phyloP scores from a whole-genome alignment of 176 grass and related monocot species.

The Rhynchospora breviuscula region DNA sequence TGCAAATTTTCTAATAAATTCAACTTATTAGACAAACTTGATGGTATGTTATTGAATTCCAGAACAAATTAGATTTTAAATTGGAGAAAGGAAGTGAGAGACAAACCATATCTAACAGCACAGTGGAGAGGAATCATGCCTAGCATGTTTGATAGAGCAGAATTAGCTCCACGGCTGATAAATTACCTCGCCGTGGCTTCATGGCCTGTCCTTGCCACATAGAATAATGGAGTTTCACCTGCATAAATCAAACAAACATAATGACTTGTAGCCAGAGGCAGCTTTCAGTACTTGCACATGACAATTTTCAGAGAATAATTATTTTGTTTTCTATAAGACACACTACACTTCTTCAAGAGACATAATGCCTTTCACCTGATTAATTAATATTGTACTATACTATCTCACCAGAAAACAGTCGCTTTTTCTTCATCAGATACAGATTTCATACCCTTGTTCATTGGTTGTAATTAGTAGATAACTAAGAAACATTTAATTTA shows the following conservation, averaged over 20 bases:
- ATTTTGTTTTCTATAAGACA: too few species aligned
- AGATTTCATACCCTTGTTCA: too few species aligned
- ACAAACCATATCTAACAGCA: constrained; percentile 27
- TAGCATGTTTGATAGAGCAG: constrained; percentile 11
- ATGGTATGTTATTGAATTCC: background rate
- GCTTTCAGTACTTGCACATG: too few species aligned
- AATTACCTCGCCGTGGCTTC: constrained; percentile 24
- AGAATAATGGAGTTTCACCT: constrained; percentile 33
- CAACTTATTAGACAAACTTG: background rate
- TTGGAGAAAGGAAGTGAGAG: background rate
- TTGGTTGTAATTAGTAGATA: too few species aligned
- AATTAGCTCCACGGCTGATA: constrained; percentile 27
- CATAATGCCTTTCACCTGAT: too few species aligned
- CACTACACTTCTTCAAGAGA: too few species aligned
- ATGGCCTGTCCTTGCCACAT: constrained; percentile 30
- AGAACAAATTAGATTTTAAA: background rate
- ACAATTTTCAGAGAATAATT: too few species aligned
- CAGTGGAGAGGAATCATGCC: constrained; percentile 33
- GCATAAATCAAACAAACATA: background rate
- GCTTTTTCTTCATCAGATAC: too few species aligned
- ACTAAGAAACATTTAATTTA: background rate
- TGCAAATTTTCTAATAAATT: background rate
- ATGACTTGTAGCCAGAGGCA: too few species aligned
- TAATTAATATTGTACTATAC: too few species aligned
- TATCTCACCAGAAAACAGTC: too few species aligned